These are phyloP conservation scores for Antitrichia curtipendula DNA, from an alignment of 225 moss, liverwort and hornwort genomes.

Conservation along the genomic window DNA sequence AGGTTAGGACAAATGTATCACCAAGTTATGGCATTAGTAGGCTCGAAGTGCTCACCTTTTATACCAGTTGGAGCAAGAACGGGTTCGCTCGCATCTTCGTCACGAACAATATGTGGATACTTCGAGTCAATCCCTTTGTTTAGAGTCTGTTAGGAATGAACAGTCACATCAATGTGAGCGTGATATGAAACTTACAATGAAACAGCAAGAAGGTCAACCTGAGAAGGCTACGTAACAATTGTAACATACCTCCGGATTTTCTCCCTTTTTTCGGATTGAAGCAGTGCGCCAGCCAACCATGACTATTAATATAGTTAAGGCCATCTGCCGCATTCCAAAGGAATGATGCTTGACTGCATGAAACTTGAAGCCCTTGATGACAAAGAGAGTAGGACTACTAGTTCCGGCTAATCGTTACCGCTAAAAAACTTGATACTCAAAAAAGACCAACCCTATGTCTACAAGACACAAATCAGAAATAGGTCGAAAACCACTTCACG, in stretches of 20 bases:
- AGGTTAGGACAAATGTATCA: not conserved
- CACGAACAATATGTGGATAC: slow-evolving; percentile 32
- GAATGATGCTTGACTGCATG: not conserved
- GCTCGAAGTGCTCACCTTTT: slow-evolving; percentile 16
- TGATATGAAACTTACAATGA: not conserved
- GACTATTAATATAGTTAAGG: slow-evolving; percentile 27
- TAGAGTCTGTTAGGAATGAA: not conserved
- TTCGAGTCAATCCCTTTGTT: not conserved
- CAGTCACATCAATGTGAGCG: not conserved
- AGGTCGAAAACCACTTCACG: not conserved
- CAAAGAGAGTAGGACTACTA: not conserved
- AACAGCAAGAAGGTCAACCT: not conserved
- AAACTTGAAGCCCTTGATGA: not conserved
- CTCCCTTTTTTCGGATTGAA: slow-evolving; percentile 47
- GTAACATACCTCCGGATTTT: slow-evolving; percentile 37
- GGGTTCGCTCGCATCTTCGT: slow-evolving; percentile 7
- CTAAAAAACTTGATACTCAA: not conserved
- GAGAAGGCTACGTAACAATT: not conserved
- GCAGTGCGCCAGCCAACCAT: slow-evolving; percentile 90
- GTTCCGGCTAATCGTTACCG: not conserved
- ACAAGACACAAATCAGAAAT: not conserved
- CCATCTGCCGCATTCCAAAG: not conserved
- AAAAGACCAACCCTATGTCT: not conserved
- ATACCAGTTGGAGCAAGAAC: not conserved
- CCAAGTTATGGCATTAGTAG: not conserved